phyloP scores from a whole-genome alignment of 805 yeast genomes.

The Grigorovia jiainica region DNA sequence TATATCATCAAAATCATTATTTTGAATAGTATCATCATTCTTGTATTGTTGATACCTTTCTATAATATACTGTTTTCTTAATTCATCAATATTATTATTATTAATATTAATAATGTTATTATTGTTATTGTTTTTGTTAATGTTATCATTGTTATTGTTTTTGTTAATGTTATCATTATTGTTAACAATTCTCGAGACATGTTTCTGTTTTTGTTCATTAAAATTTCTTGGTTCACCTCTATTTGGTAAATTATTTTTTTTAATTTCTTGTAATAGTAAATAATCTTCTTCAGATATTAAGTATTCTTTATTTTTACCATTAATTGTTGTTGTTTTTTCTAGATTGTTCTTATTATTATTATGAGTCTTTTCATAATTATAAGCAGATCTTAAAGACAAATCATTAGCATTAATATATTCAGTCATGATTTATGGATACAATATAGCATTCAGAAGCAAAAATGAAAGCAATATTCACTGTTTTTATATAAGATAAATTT shows the following conservation, averaged over 20 bases:
- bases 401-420: conserved; percentile 2
- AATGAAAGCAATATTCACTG: no score
- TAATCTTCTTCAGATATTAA: conserved; percentile 25
- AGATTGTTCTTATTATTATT: conserved; percentile 3
- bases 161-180: not conserved
- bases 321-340: not conserved
- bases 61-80: not conserved
- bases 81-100: not conserved
- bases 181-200: no score
- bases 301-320: conserved; percentile 7
- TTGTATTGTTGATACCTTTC: not conserved
- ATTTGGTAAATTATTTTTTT: conserved; percentile 15
- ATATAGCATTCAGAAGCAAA: no score
- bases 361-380: conserved; percentile 24
- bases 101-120: not conserved
- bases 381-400: conserved; percentile 23
- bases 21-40: not conserved
- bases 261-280: conserved; percentile 14
- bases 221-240: conserved; percentile 20
- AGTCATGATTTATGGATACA: not conserved
- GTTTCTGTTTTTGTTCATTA: not conserved
- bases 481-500: no score
- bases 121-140: no score
- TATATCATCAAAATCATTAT: not conserved
- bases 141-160: not conserved